phyloP scores from a whole-genome alignment of 768 basidiomycete genomes.

The Leucocoprinus sp. region DNA sequence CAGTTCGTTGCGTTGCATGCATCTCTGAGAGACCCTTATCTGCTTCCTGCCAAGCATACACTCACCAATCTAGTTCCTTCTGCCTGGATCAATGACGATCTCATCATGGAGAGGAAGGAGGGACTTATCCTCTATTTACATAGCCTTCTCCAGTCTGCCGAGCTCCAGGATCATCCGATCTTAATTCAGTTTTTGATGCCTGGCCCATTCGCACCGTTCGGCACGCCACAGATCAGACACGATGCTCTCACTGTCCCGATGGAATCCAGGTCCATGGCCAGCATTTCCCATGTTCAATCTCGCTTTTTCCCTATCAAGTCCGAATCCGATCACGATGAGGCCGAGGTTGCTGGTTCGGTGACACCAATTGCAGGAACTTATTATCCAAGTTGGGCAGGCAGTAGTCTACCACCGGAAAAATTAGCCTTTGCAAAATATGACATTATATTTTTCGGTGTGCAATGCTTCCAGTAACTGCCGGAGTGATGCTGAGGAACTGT shows the following conservation, averaged over 20 bases:
- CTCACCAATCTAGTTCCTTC: slow-evolving; percentile 40
- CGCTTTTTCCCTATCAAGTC: background rate
- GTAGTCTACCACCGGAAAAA: slow-evolving; percentile 41
- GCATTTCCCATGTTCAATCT: background rate
- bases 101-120: slow-evolving; percentile 43
- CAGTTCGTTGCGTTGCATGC: slow-evolving; percentile 32
- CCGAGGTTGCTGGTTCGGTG: slow-evolving; percentile 23
- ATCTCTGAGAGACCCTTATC: slow-evolving; percentile 29
- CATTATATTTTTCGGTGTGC: slow-evolving; percentile 53
- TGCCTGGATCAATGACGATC: slow-evolving; percentile 44
- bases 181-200: slow-evolving; percentile 31
- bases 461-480: background rate
- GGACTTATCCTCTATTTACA: slow-evolving; percentile 37
- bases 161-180: slow-evolving; percentile 25
- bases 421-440: slow-evolving; percentile 62
- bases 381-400: slow-evolving; percentile 44
- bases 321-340: slow-evolving; percentile 16
- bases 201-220: slow-evolving; percentile 28
- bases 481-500: slow-evolving; percentile 12
- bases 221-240: slow-evolving; percentile 33
- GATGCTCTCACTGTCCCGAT: slow-evolving; percentile 15
- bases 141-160: slow-evolving; percentile 27
- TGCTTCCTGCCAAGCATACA: slow-evolving; percentile 44
- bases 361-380: slow-evolving; percentile 37
- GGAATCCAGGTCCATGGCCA: slow-evolving; percentile 2